Evolutionary conservation across 2,329 filamentous ascomycete genomes (phyloP).

Genomic region (Aureobasidium musti): DNA sequence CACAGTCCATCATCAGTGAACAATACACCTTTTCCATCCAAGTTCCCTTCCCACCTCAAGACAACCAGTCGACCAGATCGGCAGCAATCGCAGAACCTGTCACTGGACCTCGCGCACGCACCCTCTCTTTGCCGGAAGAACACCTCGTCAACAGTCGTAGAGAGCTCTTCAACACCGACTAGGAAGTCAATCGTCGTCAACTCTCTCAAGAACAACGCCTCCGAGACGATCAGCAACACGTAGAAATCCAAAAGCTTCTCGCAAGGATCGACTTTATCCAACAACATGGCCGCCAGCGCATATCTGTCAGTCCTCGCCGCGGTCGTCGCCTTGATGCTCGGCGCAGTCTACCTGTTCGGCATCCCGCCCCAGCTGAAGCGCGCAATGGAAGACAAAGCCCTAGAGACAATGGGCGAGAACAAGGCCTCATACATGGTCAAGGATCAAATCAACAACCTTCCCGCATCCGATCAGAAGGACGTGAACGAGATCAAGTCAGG

Average conservation of each 20-base stretch:
- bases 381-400: constrained; percentile 49
- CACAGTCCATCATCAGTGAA: not conserved
- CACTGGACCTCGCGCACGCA: not conserved
- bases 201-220: not conserved
- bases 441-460: constrained; percentile 36
- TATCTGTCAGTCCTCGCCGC: constrained; percentile 39
- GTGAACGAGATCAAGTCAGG: constrained; percentile 42
- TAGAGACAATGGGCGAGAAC: constrained; percentile 57
- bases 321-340: constrained; percentile 42
- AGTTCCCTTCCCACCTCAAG: not conserved
- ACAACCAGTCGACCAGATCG: not conserved
- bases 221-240: not conserved
- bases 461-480: constrained; percentile 41
- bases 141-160: not conserved
- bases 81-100: not conserved
- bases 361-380: constrained; percentile 52
- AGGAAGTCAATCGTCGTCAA: constrained; percentile 12
- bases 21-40: not conserved
- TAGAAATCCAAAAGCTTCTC: not conserved
- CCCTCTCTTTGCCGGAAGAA: not conserved
- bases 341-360: constrained; percentile 52
- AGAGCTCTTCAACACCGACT: not conserved
- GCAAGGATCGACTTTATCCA: constrained; percentile 7
- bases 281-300: constrained; percentile 36
- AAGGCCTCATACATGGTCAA: constrained; percentile 46